These are phyloP conservation scores for Fusarium secorum DNA, from an alignment of 2,329 filamentous ascomycete genomes.

Conservation along the genomic window DNA sequence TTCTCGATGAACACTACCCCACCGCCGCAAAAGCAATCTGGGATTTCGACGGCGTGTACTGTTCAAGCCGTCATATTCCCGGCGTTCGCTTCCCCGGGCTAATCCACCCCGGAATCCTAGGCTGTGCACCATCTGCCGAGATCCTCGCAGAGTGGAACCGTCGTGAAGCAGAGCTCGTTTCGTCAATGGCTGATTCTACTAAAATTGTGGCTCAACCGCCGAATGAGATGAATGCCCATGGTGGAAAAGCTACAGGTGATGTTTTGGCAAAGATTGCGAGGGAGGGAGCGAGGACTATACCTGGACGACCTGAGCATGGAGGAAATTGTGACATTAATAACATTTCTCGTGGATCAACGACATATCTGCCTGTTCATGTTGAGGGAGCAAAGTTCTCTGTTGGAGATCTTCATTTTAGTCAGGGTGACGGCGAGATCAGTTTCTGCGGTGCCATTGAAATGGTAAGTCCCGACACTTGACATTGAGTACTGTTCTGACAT, in stretches of 20 bases:
- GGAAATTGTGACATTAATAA: constrained; percentile 96
- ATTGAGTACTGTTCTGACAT: not conserved
- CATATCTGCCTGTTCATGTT: constrained; percentile 89
- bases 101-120: constrained; percentile 91
- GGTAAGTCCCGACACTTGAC: constrained; percentile 42
- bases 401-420: constrained; percentile 86
- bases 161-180: constrained; percentile 82
- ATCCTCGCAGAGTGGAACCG: constrained; percentile 84
- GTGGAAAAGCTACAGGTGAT: constrained; percentile 67
- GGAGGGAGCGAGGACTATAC: constrained; percentile 86
- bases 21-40: constrained; percentile 71
- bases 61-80: constrained; percentile 85
- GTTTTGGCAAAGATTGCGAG: constrained; percentile 72
- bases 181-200: constrained; percentile 66
- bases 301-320: constrained; percentile 84
- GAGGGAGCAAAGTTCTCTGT: constrained; percentile 88
- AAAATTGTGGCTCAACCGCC: constrained; percentile 76
- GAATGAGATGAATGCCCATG: constrained; percentile 74
- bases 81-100: constrained; percentile 87
- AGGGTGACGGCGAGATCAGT: constrained; percentile 90
- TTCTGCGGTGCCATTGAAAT: constrained; percentile 94
- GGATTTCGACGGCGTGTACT: constrained; percentile 70
- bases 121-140: constrained; percentile 82
- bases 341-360: constrained; percentile 77
- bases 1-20: constrained; percentile 87